A percentile compares a stretch with the other conserved stretches of the same genome.
phyloP scores from a whole-genome alignment of 1,284 basidiomycete genomes.

The Cutaneotrichosporon spelunceum region DNA sequence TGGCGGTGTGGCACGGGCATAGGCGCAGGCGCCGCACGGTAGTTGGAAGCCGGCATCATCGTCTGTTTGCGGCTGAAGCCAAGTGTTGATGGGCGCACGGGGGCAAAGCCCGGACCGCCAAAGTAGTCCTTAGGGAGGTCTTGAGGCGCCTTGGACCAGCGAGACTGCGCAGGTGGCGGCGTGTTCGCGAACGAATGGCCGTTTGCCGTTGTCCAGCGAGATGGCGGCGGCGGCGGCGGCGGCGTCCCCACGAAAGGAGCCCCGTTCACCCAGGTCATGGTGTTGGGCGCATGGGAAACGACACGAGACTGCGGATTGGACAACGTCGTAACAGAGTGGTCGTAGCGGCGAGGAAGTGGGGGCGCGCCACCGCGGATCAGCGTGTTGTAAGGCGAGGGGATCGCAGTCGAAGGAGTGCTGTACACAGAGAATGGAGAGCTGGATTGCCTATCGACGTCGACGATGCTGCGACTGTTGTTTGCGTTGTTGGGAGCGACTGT shows the following conservation, averaged over 20 bases:
- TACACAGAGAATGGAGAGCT: constrained; percentile 2
- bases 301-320: background rate
- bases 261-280: background rate
- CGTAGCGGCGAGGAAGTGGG: background rate
- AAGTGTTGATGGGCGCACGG: background rate
- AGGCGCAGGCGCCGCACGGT: background rate
- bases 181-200: background rate
- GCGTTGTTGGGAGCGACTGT: background rate
- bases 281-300: background rate
- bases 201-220: background rate
- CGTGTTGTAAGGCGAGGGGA: constrained; percentile 10
- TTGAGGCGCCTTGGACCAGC: constrained; percentile 3
- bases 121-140: constrained; percentile 6
- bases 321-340: background rate
- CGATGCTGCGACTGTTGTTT: background rate
- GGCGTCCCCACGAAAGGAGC: background rate
- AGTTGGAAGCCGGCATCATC: background rate
- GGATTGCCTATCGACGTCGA: background rate
- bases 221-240: background rate
- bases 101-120: background rate
- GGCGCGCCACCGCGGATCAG: background rate
- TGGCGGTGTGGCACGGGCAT: background rate
- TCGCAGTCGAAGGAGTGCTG: constrained; percentile 7
- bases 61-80: background rate
- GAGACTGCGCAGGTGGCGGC: background rate